Conservation (phyloP, 192 early-diverging fungal species). For the Coemansia umbellata region DNA sequence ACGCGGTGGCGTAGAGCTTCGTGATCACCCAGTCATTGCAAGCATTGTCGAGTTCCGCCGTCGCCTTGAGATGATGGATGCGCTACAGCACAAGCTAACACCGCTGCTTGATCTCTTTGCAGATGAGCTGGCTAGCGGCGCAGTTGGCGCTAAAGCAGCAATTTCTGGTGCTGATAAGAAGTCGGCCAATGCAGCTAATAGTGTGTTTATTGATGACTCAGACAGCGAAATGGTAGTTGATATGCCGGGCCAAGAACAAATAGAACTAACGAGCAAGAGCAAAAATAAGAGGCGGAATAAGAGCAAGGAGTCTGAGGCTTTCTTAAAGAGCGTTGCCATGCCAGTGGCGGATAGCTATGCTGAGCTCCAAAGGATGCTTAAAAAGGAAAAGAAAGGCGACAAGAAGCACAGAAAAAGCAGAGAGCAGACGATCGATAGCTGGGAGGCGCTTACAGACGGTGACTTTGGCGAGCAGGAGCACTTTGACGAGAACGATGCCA, state of each 20-base stretch:
- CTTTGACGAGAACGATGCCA: constrained; percentile 69
- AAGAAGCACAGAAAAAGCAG: constrained; percentile 9
- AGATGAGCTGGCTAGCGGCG: constrained; percentile 46
- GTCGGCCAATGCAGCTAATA: neutral
- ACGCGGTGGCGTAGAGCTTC: constrained; percentile 52
- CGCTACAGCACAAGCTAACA: constrained; percentile 56
- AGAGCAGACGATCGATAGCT: neutral
- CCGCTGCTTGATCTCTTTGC: constrained; percentile 53
- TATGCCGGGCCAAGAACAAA: neutral
- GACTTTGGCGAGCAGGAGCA: constrained; percentile 79
- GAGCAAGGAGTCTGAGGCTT: neutral
- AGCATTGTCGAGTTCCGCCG: constrained; percentile 69
- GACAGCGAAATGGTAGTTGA: constrained; percentile 30
- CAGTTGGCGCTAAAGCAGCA: constrained; percentile 21
- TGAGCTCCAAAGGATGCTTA: constrained; percentile 41
- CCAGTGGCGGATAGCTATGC: constrained; percentile 37
- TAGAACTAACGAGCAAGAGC: constrained; percentile 2
- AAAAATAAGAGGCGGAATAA: constrained; percentile 13
- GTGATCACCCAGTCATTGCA: constrained; percentile 81
- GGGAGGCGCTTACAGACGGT: constrained; percentile 46
- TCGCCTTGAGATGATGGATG: constrained; percentile 68
- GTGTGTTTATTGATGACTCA: neutral
- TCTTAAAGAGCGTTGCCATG: constrained; percentile 2
- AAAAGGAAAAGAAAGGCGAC: constrained; percentile 10
- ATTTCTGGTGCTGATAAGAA: neutral